Percentiles rank a stretch among this genome's conserved stretches.
These are phyloP conservation scores for Malus hybrid DNA, from an alignment of 331 rosid genomes.

Conservation along the genomic window DNA sequence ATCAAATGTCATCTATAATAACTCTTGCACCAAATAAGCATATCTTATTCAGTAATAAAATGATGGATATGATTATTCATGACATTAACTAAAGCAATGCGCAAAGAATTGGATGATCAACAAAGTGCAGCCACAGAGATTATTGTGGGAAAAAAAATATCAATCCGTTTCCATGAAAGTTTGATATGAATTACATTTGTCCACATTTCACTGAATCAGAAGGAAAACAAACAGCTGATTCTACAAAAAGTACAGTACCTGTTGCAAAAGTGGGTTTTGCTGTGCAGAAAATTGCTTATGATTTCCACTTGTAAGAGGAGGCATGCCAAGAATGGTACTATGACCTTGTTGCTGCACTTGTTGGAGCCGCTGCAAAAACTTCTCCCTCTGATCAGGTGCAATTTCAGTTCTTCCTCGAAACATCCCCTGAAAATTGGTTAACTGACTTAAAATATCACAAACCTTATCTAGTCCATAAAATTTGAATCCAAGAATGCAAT, in stretches of 20 bases:
- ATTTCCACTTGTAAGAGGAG: constrained; percentile 66
- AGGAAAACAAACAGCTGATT: not conserved
- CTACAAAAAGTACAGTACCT: constrained; percentile 33
- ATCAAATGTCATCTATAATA: constrained; percentile 8
- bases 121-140: not conserved
- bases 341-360: constrained; percentile 96
- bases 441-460: constrained; percentile 3
- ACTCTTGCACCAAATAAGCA: not conserved
- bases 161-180: not conserved
- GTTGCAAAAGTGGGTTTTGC: constrained; percentile 82
- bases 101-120: not conserved
- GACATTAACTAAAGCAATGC: not conserved
- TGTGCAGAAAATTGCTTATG: constrained; percentile 77
- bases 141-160: not conserved
- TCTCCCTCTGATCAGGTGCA: constrained; percentile 94
- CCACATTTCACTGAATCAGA: too few relatives aligned
- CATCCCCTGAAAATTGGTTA: constrained; percentile 46
- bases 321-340: constrained; percentile 65
- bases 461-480: not conserved
- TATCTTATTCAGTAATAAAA: not conserved
- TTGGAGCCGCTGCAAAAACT: constrained; percentile 84
- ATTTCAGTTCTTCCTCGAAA: constrained; percentile 93
- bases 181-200: not conserved
- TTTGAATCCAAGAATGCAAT: not conserved
- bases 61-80: not conserved